Conservation (phyloP, 305 asterid species). For the Fraxinus velutina region DNA sequence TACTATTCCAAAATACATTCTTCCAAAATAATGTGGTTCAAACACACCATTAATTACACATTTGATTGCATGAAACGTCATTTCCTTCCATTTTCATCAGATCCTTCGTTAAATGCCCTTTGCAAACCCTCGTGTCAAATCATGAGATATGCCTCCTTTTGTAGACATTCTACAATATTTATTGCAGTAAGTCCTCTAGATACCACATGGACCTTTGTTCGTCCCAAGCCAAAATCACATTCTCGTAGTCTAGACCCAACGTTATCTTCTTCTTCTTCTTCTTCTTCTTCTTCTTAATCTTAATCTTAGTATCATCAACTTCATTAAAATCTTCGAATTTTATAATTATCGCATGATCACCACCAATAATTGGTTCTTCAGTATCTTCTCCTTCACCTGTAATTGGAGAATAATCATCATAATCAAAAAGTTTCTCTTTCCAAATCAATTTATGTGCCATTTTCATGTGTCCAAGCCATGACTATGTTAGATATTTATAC, state of each 20-base stretch:
- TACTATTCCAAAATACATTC: too few species aligned
- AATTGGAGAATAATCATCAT: slow-evolving; percentile 32
- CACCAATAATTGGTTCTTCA: slow-evolving; percentile 6
- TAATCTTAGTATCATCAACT: slow-evolving; percentile 13
- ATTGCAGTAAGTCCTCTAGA: too few species aligned
- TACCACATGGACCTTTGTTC: slow-evolving; percentile 27
- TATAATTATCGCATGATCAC: not conserved
- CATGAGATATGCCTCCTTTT: too few species aligned
- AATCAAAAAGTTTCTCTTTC: slow-evolving; percentile 43
- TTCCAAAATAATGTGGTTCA: too few species aligned
- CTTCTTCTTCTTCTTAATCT: not conserved
- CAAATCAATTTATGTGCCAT: slow-evolving; percentile 33
- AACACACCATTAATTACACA: too few species aligned
- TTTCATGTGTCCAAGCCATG: slow-evolving; percentile 5
- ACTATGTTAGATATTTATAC: not conserved
- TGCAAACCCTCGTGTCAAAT: too few species aligned
- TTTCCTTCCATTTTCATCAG: not conserved
- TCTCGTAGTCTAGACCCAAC: slow-evolving; percentile 45
- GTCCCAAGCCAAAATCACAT: slow-evolving; percentile 52
- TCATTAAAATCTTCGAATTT: slow-evolving; percentile 28
- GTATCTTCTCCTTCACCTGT: slow-evolving; percentile 35
- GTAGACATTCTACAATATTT: too few species aligned
- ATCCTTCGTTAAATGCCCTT: too few species aligned
- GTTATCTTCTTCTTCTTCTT: slow-evolving; percentile 20
- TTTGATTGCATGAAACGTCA: not conserved